A percentile compares a stretch with the other conserved stretches of the same genome.
phyloP scores from a whole-genome alignment of 1,284 basidiomycete species.

The Schizophyllum amplum region DNA sequence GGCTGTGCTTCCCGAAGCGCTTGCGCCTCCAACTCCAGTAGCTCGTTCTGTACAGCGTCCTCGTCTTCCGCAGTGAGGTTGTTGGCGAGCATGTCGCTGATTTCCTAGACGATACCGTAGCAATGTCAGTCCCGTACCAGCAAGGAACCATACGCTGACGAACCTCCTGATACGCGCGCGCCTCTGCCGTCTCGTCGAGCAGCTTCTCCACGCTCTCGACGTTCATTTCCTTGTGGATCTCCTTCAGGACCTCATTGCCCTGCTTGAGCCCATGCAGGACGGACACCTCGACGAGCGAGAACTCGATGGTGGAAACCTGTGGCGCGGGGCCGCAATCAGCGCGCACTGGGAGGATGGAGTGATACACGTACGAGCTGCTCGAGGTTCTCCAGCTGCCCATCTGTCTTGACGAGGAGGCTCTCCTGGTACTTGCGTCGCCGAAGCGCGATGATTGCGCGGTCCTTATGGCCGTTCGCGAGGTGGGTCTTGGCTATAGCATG shows the following conservation, averaged over 20 bases:
- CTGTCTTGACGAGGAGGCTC: constrained; percentile 79
- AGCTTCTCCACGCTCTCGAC: constrained; percentile 90
- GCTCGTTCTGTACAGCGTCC: constrained; percentile 84
- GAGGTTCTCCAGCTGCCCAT: constrained; percentile 81
- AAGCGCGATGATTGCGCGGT: constrained; percentile 80
- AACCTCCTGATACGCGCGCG: constrained; percentile 85
- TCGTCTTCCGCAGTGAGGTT: constrained; percentile 86
- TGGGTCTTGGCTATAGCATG: constrained; percentile 84
- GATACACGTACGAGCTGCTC: constrained; percentile 78
- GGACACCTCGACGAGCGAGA: constrained; percentile 89
- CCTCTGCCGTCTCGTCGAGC: constrained; percentile 88
- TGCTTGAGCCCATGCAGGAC: constrained; percentile 90
- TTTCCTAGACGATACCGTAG: constrained; percentile 75
- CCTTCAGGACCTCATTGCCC: constrained; percentile 87
- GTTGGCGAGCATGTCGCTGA: constrained; percentile 81
- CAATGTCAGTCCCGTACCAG: no score
- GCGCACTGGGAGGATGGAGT: no score
- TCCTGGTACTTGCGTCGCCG: constrained; percentile 93
- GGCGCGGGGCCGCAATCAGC: background rate
- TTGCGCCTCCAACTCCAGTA: constrained; percentile 61
- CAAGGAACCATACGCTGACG: constrained; percentile 21
- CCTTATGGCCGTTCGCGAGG: constrained; percentile 76
- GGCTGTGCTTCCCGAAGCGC: constrained; percentile 30
- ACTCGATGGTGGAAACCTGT: constrained; percentile 93
- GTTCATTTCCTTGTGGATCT: constrained; percentile 92